Evolutionary conservation across 305 asterid species (phyloP).

Genomic region (Withania somnifera): DNA sequence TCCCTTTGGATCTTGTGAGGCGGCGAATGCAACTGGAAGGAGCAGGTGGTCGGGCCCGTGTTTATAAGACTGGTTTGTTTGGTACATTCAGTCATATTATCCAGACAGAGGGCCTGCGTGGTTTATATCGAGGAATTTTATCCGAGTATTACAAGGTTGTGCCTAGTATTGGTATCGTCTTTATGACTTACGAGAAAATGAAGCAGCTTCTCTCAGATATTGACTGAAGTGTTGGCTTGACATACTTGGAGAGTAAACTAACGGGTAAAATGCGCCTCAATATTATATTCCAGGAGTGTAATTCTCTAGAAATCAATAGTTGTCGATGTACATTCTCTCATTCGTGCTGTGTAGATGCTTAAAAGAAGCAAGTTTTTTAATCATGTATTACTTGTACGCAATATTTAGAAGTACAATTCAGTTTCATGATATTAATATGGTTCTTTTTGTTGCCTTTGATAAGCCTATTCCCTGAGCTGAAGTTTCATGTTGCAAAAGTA

Average conservation of each 20-base stretch:
- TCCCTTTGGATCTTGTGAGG: constrained; percentile 78
- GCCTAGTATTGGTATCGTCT: constrained; percentile 68
- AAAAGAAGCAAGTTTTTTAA: not conserved
- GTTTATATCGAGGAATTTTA: constrained; percentile 70
- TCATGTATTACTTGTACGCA: not conserved
- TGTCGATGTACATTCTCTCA: not conserved
- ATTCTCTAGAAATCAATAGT: not conserved
- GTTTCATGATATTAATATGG: not conserved
- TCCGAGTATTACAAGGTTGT: constrained; percentile 85
- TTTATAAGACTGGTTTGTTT: constrained; percentile 48
- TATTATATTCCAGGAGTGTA: not conserved
- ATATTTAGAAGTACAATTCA: not conserved
- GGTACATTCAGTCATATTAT: constrained; percentile 54
- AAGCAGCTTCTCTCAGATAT: constrained; percentile 42
- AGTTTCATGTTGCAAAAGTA: not conserved
- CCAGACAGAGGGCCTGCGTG: constrained; percentile 46
- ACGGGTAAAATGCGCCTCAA: not conserved
- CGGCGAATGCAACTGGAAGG: constrained; percentile 88
- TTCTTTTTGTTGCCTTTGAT: not conserved
- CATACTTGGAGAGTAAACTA: not conserved
- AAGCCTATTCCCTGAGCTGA: not conserved
- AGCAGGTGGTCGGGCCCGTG: constrained; percentile 67
- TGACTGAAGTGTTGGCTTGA: constrained; percentile 1
- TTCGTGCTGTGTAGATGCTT: not conserved
- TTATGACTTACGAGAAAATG: constrained; percentile 75